Evolutionary conservation across 176 grass and related monocot species (phyloP), one percentile per base, ranked within the genome.

Genomic region (Coix lacrymajobi): DNA sequence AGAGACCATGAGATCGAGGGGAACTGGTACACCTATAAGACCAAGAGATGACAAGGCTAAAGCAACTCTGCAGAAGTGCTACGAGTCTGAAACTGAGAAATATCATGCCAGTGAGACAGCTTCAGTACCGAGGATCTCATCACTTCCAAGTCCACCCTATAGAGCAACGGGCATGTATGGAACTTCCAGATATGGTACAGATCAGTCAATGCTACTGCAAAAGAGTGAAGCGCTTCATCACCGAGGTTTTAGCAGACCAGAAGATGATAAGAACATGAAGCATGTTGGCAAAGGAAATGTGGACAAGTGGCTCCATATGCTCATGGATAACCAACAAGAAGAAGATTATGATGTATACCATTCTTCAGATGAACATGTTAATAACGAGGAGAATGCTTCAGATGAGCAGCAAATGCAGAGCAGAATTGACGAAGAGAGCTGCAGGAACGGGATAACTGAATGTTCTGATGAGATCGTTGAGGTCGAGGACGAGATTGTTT

Each of bases 231-330:
- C 10, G 11, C 48, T 34, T 62, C 46, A 58, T 38, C 34, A 34
- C 29, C 66, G 3, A 31, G 49, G 40, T 24, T 24, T 41, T 34
- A 57, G 25, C 34, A 81, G 43, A 81, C 62, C 80, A 22, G 96
- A 90, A 70, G 89, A 88, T 26, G 85, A 83, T 33, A 87, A 67
- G 41, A 76, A 87, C 69, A 70, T 77, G 61, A 92, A 89, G 45
- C 68, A 92, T 76, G 54, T 78, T 66, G 91, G 91, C n/a, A 93
- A 91, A 82, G 85, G 72, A 51, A 92, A 92, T 48, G 85, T 90
- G 30, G 89, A 94, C 17, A 93, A 81, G 76, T 96, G 96, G 93
- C 93, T 95, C 76, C 82, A 95, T 40, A 81, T 93, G 75, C 83
- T 92, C 41, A 82, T 88, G 78, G 82, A 90, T 11, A 73, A 93